Evolutionary conservation across 306 rosid species (phyloP), one percentile per base, ranked within the genome.

Genomic region (Sophora flavescens): DNA sequence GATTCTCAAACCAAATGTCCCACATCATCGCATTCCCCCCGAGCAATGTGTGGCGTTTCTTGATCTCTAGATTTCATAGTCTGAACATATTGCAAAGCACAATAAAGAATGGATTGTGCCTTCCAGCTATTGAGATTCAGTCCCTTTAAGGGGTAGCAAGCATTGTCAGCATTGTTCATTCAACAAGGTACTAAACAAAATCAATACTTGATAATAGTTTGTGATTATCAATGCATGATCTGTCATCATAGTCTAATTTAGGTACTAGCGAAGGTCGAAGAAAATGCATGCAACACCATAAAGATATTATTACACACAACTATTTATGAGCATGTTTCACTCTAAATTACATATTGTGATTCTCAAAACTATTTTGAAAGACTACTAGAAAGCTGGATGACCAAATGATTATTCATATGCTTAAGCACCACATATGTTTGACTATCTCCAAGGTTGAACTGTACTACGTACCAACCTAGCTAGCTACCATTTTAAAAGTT

Each of bases 261-360:
- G 73, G 61, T 10, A 61, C 54, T 14, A 22, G 8, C 39, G 47
- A 36, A 69, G 17, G 1, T 22, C 22, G 22, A 22, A 22, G 22
- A 62, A 53, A 61, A 70, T 50, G 35, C 75, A 78, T 14, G 45
- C 41, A 65, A 53, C 44, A 33, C 69, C 59, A 53, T 9, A 72
- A 16, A 63, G 58, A 28, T 36, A 68, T n/a, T n/a, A n/a, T n/a
- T n/a, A n/a, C n/a, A n/a, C n/a, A n/a, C n/a, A n/a, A n/a, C n/a
- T 68, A 63, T 50, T 22, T 22, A 28, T 36, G 75, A 51, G 39
- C 74, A 17, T 1, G 45, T 22, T 68, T 69, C 50, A 68, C 15
- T 74, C 75, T 57, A 57, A 30, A 58, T 59, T 18, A 74, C 74
- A 52, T 13, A 68, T 28, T 8, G n/a, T 42, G 60, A 71, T 33